Percentiles rank a stretch among this genome's conserved stretches.
These are phyloP conservation scores for Neopestalotiopsis sp. DNA, from an alignment of 2,329 filamentous ascomycete species.

Conservation along the genomic window DNA sequence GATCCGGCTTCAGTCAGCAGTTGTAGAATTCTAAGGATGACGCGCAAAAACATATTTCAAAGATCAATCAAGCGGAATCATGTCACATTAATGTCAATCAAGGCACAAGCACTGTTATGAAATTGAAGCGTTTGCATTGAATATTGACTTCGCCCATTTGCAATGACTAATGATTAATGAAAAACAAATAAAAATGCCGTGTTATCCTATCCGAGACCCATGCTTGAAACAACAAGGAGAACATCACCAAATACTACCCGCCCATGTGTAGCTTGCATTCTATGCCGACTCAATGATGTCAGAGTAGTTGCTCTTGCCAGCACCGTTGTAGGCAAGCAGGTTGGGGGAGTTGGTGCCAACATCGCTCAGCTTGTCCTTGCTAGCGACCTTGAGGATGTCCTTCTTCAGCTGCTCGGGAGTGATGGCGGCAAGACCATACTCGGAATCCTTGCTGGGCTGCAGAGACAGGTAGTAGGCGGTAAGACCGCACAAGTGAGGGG, in stretches of 20 bases:
- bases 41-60: too few relatives aligned
- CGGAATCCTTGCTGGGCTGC: constrained; percentile 87
- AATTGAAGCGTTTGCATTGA: background rate
- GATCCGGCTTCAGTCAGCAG: too few relatives aligned
- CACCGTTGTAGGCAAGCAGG: constrained; percentile 98
- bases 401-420: constrained; percentile 94
- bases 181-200: constrained; percentile 10
- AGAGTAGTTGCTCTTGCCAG: constrained; percentile 89
- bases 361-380: constrained; percentile 76
- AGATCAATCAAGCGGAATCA: too few relatives aligned
- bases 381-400: constrained; percentile 83
- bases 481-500: constrained; percentile 94
- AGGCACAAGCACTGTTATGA: too few relatives aligned
- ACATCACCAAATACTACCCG: background rate
- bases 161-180: constrained; percentile 12
- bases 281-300: constrained; percentile 63
- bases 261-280: constrained; percentile 38
- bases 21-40: too few relatives aligned
- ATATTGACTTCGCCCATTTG: background rate
- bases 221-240: constrained; percentile 1
- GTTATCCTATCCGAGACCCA: constrained; percentile 12
- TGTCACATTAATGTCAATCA: too few relatives aligned
- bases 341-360: constrained; percentile 89
- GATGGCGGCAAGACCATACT: constrained; percentile 87
- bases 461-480: constrained; percentile 98